phyloP scores from a whole-genome alignment of 1,139 yeast genomes.

The Hemisphaericaspora lyxosophila region DNA sequence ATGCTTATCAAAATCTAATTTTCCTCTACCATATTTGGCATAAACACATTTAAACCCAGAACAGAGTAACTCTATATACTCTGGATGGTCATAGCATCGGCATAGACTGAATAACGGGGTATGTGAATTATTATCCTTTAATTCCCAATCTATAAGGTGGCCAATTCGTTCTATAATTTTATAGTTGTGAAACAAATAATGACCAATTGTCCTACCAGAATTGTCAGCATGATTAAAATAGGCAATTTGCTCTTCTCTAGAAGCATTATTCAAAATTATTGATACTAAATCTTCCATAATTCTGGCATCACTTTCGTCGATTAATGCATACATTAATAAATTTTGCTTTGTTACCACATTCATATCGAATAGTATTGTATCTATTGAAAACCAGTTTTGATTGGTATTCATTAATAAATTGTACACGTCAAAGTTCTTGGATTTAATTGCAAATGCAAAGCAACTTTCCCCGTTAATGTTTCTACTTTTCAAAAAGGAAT shows the following conservation, averaged over 20 bases:
- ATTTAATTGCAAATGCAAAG: constrained; percentile 51
- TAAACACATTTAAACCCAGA: constrained; percentile 48
- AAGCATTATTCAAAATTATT: constrained; percentile 39
- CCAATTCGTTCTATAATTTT: constrained; percentile 58
- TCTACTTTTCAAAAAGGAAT: constrained; percentile 50
- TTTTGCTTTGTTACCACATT: constrained; percentile 51
- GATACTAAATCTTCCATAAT: constrained; percentile 51
- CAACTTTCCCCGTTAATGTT: constrained; percentile 69
- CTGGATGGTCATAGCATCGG: constrained; percentile 76
- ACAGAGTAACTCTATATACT: constrained; percentile 53
- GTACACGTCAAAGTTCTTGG: constrained; percentile 46
- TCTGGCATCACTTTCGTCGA: constrained; percentile 46
- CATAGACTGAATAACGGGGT: constrained; percentile 80
- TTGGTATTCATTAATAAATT: constrained; percentile 42
- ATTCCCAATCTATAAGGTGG: constrained; percentile 62
- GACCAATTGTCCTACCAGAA: constrained; percentile 65
- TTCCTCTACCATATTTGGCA: constrained; percentile 33
- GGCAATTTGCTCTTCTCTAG: constrained; percentile 43
- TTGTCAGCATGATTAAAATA: constrained; percentile 56
- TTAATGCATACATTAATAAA: constrained; percentile 60
- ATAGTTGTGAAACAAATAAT: constrained; percentile 65
- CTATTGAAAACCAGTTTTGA: constrained; percentile 55
- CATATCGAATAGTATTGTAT: constrained; percentile 65
- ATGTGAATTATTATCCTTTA: constrained; percentile 65
- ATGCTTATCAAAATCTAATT: constrained; percentile 57